These are phyloP conservation scores for Phoenix roebelenii DNA, from an alignment of 176 grass and related monocot genomes.

Conservation along the genomic window DNA sequence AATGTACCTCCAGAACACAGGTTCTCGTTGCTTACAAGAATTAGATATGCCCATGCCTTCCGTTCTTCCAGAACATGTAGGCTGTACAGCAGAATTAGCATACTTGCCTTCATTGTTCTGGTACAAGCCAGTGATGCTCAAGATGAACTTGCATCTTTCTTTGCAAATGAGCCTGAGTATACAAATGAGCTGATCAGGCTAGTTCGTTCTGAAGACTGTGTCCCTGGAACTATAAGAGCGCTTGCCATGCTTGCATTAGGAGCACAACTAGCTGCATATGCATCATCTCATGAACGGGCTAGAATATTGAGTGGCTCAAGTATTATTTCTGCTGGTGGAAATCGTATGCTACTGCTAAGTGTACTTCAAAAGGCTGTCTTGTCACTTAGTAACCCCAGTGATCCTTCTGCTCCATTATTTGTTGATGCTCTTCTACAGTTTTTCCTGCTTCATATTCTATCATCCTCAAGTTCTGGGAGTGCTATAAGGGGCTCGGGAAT, in stretches of 20 bases:
- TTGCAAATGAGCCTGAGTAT: slow-evolving; percentile 98
- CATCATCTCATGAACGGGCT: slow-evolving; percentile 93
- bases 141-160: slow-evolving; percentile 87
- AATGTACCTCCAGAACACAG: slow-evolving; percentile 77
- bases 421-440: slow-evolving; percentile 94
- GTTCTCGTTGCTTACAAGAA: slow-evolving; percentile 90
- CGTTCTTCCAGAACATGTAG: slow-evolving; percentile 55
- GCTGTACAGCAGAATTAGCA: slow-evolving; percentile 88
- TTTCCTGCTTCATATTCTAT: slow-evolving; percentile 93
- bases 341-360: slow-evolving; percentile 83
- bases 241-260: slow-evolving; percentile 95
- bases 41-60: slow-evolving; percentile 88
- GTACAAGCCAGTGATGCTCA: slow-evolving; percentile 91
- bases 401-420: slow-evolving; percentile 80
- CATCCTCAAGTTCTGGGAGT: slow-evolving; percentile 88
- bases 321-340: slow-evolving; percentile 84
- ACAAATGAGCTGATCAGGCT: slow-evolving; percentile 90
- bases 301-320: slow-evolving; percentile 83
- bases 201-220: slow-evolving; percentile 82
- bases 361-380: slow-evolving; percentile 92
- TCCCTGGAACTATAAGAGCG: slow-evolving; percentile 70
- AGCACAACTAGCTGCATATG: slow-evolving; percentile 87
- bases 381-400: slow-evolving; percentile 70
- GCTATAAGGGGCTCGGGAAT: slow-evolving; percentile 83
- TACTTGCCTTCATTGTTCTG: slow-evolving; percentile 87